These are phyloP conservation scores for Kwoniella pini DNA, from an alignment of 768 basidiomycete genomes.

Conservation along the genomic window DNA sequence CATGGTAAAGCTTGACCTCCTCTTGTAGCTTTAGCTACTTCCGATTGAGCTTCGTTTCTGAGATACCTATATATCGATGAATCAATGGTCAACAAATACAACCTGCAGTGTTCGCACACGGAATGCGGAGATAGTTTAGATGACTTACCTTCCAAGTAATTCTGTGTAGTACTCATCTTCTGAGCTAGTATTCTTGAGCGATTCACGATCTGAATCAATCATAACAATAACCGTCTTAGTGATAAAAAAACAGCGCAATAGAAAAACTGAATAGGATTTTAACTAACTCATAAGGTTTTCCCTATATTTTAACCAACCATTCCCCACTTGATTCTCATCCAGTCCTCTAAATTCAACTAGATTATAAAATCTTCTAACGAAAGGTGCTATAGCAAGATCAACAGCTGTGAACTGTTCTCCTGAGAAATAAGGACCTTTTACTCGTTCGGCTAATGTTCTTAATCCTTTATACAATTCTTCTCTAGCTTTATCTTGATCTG, in stretches of 20 bases:
- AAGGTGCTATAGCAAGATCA: conserved; percentile 64
- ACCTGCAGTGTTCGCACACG: no score
- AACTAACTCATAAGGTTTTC: conserved; percentile 58
- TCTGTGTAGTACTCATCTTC: conserved; percentile 58
- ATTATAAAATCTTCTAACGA: conserved; percentile 68
- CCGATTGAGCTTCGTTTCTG: conserved; percentile 63
- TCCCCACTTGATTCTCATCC: conserved; percentile 57
- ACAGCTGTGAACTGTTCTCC: conserved; percentile 63
- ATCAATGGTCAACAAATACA: no score
- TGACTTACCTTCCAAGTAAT: conserved; percentile 48
- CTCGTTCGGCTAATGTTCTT: conserved; percentile 54
- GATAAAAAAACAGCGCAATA: no score
- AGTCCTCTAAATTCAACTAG: conserved; percentile 61
- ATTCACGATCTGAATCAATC: conserved; percentile 20
- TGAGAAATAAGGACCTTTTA: conserved; percentile 62
- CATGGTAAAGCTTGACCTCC: conserved; percentile 57
- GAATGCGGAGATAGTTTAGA: no score
- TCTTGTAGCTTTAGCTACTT: conserved; percentile 61
- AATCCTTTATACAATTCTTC: conserved; percentile 57
- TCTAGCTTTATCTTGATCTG: conserved; percentile 44
- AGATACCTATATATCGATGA: conserved; percentile 65
- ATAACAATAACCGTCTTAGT: no score
- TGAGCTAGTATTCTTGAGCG: conserved; percentile 26
- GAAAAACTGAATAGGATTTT: not conserved
- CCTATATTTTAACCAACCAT: conserved; percentile 59